A percentile compares a stretch with the other conserved stretches of the same genome.
Conservation (phyloP, 2,329 filamentous ascomycete species). For the Colletotrichum incanum region DNA sequence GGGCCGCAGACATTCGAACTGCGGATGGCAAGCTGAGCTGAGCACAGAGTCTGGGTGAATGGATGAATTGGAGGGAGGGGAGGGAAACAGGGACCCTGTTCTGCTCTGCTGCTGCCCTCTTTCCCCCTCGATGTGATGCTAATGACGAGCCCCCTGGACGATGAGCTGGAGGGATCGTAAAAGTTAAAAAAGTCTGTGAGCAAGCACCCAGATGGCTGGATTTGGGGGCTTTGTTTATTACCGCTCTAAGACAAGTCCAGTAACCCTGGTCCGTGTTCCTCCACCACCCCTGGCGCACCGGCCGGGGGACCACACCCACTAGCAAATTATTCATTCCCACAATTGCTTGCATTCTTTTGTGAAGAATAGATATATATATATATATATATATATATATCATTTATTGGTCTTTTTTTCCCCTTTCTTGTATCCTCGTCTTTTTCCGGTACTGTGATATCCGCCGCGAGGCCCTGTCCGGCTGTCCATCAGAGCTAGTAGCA, state of each 20-base stretch:
- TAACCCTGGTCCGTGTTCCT: slow-evolving; percentile 26
- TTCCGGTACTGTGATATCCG: slow-evolving; percentile 19
- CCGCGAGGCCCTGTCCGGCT: slow-evolving; percentile 15
- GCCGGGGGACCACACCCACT: slow-evolving; percentile 26
- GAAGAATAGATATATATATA: slow-evolving; percentile 9
- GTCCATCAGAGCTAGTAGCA: not conserved
- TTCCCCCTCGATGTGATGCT: slow-evolving; percentile 20
- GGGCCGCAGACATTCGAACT: slow-evolving; percentile 5
- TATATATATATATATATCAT: too few relatives aligned
- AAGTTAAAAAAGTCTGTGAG: slow-evolving; percentile 43
- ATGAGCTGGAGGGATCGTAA: slow-evolving; percentile 43
- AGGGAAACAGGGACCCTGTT: slow-evolving; percentile 9
- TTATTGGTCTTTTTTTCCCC: too few relatives aligned
- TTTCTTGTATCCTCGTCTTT: not conserved
- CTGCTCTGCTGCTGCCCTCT: slow-evolving; percentile 8
- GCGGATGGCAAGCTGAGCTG: slow-evolving; percentile 20
- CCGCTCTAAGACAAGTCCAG: slow-evolving; percentile 40
- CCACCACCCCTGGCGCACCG: slow-evolving; percentile 32
- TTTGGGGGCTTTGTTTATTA: slow-evolving; percentile 44
- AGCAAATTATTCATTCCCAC: slow-evolving; percentile 27
- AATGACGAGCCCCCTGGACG: slow-evolving; percentile 38
- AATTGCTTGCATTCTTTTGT: slow-evolving; percentile 35
- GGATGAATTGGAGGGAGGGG: slow-evolving; percentile 17
- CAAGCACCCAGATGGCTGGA: slow-evolving; percentile 43
- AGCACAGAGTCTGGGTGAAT: slow-evolving; percentile 1